These are phyloP conservation scores for Theileria equi DNA, from an alignment of 169 alveolate genomes.

Conservation along the genomic window DNA sequence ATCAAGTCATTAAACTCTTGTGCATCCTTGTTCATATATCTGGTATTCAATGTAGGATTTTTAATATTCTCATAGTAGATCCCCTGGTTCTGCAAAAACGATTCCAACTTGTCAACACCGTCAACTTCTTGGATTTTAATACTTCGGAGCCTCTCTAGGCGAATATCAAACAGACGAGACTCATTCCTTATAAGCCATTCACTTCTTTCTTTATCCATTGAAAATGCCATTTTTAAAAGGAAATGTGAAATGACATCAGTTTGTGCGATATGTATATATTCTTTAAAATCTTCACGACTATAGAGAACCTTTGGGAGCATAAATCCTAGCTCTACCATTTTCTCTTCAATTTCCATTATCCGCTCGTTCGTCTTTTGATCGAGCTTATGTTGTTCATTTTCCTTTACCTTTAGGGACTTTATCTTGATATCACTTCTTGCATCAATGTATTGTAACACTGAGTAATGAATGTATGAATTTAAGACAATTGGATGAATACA, in stretches of 20 bases:
- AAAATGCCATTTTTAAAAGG: constrained; percentile 74
- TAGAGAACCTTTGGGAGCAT: constrained; percentile 64
- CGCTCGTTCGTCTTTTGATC: constrained; percentile 39
- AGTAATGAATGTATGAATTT: not conserved
- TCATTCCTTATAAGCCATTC: constrained; percentile 84
- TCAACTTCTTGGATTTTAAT: constrained; percentile 65
- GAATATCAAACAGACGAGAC: constrained; percentile 67
- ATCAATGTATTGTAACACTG: constrained; percentile 63
- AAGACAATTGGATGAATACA: not conserved
- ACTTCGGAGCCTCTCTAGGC: constrained; percentile 68
- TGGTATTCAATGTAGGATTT: constrained; percentile 6
- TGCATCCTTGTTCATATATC: constrained; percentile 21
- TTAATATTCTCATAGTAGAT: constrained; percentile 59
- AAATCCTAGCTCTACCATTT: constrained; percentile 71
- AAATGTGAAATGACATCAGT: constrained; percentile 75
- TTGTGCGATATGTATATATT: constrained; percentile 66
- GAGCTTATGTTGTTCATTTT: constrained; percentile 12
- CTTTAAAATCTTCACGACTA: constrained; percentile 63
- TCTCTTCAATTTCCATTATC: constrained; percentile 45
- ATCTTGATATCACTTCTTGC: constrained; percentile 21
- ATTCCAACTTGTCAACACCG: constrained; percentile 66
- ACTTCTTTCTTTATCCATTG: constrained; percentile 74
- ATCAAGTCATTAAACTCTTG: constrained; percentile 32
- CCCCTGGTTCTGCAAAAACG: constrained; percentile 67
- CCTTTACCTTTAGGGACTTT: constrained; percentile 18